These are phyloP conservation scores for Penicillium aurantiogriseum DNA, from an alignment of 2,329 filamentous ascomycete genomes.

Conservation along the genomic window DNA sequence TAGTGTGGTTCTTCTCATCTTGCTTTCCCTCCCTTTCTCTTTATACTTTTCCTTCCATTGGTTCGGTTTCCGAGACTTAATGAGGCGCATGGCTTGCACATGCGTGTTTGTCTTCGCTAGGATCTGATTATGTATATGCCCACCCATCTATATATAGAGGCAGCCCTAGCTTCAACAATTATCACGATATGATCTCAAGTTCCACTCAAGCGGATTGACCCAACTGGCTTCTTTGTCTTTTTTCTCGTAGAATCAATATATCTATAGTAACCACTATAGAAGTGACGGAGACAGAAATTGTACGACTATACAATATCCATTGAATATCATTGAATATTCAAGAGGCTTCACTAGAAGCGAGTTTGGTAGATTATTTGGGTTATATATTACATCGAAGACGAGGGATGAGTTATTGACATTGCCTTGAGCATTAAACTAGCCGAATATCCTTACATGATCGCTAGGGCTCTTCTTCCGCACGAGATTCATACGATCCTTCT, in stretches of 20 bases:
- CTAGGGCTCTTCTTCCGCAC: too few species aligned
- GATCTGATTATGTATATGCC: background rate
- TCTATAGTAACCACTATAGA: background rate
- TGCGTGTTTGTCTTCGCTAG: background rate
- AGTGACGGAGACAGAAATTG: too few species aligned
- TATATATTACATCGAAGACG: too few species aligned
- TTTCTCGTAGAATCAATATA: background rate
- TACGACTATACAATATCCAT: too few species aligned
- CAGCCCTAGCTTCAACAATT: background rate
- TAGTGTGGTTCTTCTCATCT: constrained; percentile 38
- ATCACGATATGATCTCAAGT: constrained; percentile 9
- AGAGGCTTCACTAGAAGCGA: too few species aligned
- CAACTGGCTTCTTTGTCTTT: background rate
- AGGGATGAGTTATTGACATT: too few species aligned
- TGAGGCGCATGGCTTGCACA: background rate
- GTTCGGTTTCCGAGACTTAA: background rate
- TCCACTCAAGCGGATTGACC: background rate
- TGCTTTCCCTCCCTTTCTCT: constrained; percentile 1
- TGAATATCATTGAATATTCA: too few species aligned
- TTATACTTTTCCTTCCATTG: constrained; percentile 4
- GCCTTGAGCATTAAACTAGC: too few species aligned
- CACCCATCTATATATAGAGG: background rate
- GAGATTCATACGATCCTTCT: too few species aligned
- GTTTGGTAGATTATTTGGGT: too few species aligned
- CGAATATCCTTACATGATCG: too few species aligned